Base-by-base conservation (phyloP, 805 yeast species). In the Millerozyma miso region DNA sequence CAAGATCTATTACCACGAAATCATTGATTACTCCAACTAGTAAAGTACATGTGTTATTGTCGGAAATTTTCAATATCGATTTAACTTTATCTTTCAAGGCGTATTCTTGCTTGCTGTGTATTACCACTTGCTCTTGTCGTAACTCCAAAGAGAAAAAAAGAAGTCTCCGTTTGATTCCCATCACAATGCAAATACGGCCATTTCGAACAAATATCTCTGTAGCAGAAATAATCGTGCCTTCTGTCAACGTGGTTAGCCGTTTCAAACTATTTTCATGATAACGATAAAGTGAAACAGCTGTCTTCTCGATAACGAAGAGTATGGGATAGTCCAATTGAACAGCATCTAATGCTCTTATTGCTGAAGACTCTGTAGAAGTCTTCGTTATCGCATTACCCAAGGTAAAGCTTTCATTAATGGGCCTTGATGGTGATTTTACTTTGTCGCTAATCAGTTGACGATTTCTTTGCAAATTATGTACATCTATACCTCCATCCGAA, bases 31-130 rank as follows among this genome's bases (percentile, higher is more conserved):
- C 45, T 32, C 67, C 57, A 29, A 59, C 40, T 6, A 65, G 33
- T 3, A 64, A 34, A 19, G 48, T 40, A 14, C 52, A 40, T 2
- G 39, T 40, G 35, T 41, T 44, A 19, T 37, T 47, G 8, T 31
- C 44, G 31, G 49, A 41, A 23, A 36, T 46, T 15, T 35, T 26
- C 7, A 48, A 40, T 1, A 69, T 44, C 3, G 58, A 47, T 41
- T 48, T 55, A 10, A 67, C 49, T 33, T 60, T 56, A 18, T 69
- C 74, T 39, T 62, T 67, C 35, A 68, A 41, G 2, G 45, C 29
- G 29, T 23, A 23, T 23, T 23, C 29, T 10, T 23, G 6, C 10
- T 23, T 23, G 29, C 29, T 23, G 10, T 23, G 29, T 23, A 23
- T 23, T 10, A 23, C 29, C 29, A 23, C 29, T 10, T 23, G 10